phyloP scores from a whole-genome alignment of 345 rosid species.

The Mangifera indica region DNA sequence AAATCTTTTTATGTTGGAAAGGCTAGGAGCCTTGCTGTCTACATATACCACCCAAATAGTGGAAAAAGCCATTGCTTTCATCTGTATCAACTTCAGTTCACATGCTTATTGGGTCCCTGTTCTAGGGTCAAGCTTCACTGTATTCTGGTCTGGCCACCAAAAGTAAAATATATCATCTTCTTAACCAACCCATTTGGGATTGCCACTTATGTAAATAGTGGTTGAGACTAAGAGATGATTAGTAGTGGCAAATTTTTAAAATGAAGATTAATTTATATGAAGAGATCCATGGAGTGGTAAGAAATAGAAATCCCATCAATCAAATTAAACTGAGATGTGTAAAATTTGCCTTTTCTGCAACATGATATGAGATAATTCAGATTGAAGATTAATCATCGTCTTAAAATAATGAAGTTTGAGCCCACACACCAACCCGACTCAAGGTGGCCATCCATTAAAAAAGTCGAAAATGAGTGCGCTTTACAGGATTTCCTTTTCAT shows the following conservation, averaged over 20 bases:
- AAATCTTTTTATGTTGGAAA: constrained; percentile 37
- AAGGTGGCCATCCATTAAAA: neutral
- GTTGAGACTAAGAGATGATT: neutral
- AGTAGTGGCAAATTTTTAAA: neutral
- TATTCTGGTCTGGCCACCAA: neutral
- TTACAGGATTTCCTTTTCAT: constrained; percentile 12
- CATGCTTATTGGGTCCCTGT: constrained; percentile 7
- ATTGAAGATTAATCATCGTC: neutral
- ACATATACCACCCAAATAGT: neutral
- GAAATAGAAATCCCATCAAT: too few species aligned
- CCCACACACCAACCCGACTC: constrained; percentile 1
- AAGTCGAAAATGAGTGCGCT: neutral
- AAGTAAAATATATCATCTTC: neutral
- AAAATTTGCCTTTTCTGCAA: neutral
- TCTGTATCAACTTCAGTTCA: neutral
- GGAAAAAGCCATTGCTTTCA: neutral
- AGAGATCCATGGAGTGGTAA: neutral
- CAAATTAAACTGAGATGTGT: too few species aligned
- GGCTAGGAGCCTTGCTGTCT: constrained; percentile 4
- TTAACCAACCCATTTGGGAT: neutral
- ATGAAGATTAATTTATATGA: neutral
- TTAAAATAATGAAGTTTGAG: neutral
- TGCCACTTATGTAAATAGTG: neutral
- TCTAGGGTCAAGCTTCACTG: neutral
- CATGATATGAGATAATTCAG: neutral